These are phyloP conservation scores for Penicillium verrucosum DNA, from an alignment of 2,329 filamentous ascomycete species.

Conservation along the genomic window DNA sequence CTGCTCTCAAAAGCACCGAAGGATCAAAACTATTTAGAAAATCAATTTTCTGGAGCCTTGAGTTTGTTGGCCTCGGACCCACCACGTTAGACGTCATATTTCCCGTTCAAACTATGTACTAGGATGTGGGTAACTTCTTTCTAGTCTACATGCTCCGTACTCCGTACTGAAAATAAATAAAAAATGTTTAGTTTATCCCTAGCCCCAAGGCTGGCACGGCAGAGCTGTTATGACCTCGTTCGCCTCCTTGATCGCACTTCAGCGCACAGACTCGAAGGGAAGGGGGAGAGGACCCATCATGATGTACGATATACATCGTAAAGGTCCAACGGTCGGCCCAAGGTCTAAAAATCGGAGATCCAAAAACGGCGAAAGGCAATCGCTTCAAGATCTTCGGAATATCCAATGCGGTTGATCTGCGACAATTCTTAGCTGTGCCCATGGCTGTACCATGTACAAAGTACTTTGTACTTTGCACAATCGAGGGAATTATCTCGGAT, in stretches of 20 bases:
- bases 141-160: too few relatives aligned
- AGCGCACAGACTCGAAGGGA: slow-evolving; percentile 15
- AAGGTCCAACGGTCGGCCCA: slow-evolving; percentile 21
- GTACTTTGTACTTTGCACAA: background rate
- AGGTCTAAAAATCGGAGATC: slow-evolving; percentile 10
- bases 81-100: slow-evolving; percentile 3
- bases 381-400: slow-evolving; percentile 18
- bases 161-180: background rate
- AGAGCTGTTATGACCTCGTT: background rate
- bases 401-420: slow-evolving; percentile 11
- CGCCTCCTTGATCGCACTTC: background rate
- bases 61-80: slow-evolving; percentile 2
- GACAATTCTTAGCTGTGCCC: background rate
- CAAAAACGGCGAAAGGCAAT: slow-evolving; percentile 15
- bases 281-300: slow-evolving; percentile 9
- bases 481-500: background rate
- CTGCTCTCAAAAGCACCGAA: background rate
- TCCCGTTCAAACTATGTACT: background rate
- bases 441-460: background rate
- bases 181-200: background rate
- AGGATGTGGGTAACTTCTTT: too few relatives aligned
- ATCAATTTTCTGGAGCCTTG: slow-evolving; percentile 4
- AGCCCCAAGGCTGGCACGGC: background rate
- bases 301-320: slow-evolving; percentile 8
- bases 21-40: background rate